phyloP scores from a whole-genome alignment of 2,329 filamentous ascomycete species.

The Colletotrichum chlorophyti region DNA sequence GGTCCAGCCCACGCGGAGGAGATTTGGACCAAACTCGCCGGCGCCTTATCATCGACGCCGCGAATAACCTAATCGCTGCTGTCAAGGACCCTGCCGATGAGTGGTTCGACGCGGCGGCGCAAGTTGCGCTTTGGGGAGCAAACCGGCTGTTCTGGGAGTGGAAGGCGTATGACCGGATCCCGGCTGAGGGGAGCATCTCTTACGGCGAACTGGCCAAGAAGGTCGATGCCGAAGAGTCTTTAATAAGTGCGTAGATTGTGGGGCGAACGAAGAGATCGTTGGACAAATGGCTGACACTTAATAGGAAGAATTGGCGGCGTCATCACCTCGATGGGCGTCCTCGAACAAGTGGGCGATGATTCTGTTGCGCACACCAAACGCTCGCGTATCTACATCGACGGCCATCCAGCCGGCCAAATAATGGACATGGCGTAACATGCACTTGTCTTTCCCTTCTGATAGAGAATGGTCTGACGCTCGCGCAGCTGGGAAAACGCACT shows the following conservation, averaged over 20 bases:
- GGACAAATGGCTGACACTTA: background rate
- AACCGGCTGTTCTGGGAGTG: conserved; percentile 39
- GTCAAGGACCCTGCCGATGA: conserved; percentile 22
- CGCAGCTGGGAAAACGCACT: conserved; percentile 22
- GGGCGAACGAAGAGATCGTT: background rate
- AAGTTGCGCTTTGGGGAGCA: conserved; percentile 17
- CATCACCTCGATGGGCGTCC: conserved; percentile 14
- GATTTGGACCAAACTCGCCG: conserved; percentile 17
- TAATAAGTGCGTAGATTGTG: conserved; percentile 33
- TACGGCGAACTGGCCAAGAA: conserved; percentile 38
- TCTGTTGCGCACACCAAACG: conserved; percentile 23
- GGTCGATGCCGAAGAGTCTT: conserved; percentile 35
- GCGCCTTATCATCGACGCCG: conserved; percentile 20
- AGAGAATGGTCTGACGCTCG: background rate
- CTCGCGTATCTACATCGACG: conserved; percentile 16
- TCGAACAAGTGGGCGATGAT: conserved; percentile 21
- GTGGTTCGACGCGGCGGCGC: conserved; percentile 18
- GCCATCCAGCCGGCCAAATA: conserved; percentile 14
- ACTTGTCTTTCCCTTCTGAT: background rate
- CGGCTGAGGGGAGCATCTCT: conserved; percentile 35
- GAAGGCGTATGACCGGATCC: conserved; percentile 41
- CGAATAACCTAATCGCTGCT: conserved; percentile 6
- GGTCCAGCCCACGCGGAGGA: background rate
- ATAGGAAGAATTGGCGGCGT: conserved; percentile 15
- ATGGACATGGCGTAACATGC: conserved; percentile 26